These are phyloP conservation scores for Metarhizium album DNA, from an alignment of 2,329 filamentous ascomycete genomes.

Conservation along the genomic window DNA sequence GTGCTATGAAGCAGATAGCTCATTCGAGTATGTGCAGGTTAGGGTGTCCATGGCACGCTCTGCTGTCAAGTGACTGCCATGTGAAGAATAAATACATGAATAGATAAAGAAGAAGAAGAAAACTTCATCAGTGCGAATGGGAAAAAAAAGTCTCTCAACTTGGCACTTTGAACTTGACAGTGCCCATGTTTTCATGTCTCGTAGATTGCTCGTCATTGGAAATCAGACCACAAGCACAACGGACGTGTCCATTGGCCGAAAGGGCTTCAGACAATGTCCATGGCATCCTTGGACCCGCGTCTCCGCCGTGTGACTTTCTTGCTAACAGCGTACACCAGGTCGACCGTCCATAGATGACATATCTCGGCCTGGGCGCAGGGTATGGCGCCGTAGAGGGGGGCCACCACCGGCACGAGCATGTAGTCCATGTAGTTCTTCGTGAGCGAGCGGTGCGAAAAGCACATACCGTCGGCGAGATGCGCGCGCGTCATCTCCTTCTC, in stretches of 20 bases:
- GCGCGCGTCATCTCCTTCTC: constrained; percentile 57
- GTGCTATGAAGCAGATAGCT: too few species aligned
- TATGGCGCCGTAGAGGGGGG: constrained; percentile 56
- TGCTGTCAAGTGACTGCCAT: too few species aligned
- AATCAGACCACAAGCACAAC: background rate
- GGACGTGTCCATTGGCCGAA: background rate
- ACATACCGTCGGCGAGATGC: constrained; percentile 52
- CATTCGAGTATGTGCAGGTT: too few species aligned
- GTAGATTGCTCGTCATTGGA: too few species aligned
- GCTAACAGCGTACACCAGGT: constrained; percentile 61
- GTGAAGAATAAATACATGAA: too few species aligned
- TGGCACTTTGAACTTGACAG: too few species aligned
- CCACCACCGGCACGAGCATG: constrained; percentile 54
- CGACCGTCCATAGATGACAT: constrained; percentile 58
- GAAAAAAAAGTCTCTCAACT: too few species aligned
- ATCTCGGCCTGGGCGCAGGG: constrained; percentile 58
- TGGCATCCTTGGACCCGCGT: constrained; percentile 23
- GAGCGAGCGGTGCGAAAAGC: constrained; percentile 49
- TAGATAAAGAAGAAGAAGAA: too few species aligned
- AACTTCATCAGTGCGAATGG: too few species aligned
- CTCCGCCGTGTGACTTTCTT: constrained; percentile 51
- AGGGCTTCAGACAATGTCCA: background rate
- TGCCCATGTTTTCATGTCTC: too few species aligned
- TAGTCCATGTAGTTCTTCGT: constrained; percentile 52
- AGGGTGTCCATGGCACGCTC: too few species aligned